Percentiles rank a stretch among this genome's conserved stretches.
These are phyloP conservation scores for Solanum microdontum DNA, from an alignment of 257 asterid genomes.

Conservation along the genomic window DNA sequence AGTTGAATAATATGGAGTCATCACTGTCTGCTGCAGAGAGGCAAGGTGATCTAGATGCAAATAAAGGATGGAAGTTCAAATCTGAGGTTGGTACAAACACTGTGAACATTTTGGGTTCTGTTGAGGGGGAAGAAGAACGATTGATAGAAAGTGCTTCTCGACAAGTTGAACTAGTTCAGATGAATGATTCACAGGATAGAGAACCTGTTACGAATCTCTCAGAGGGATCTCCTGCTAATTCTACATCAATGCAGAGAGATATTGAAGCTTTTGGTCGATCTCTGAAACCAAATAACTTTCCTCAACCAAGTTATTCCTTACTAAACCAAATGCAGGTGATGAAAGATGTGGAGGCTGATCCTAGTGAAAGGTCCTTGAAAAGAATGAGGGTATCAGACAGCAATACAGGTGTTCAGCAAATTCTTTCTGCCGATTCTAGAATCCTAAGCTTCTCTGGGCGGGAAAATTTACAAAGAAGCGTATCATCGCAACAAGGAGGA, in stretches of 20 bases:
- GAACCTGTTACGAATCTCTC: constrained; percentile 26
- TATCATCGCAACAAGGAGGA: constrained; percentile 29
- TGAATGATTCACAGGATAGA: constrained; percentile 21
- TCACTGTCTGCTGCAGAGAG: constrained; percentile 29
- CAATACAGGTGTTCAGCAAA: constrained; percentile 20
- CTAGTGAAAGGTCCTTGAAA: constrained; percentile 43
- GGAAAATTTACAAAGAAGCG: constrained; percentile 19
- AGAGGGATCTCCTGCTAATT: constrained; percentile 48
- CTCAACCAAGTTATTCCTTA: constrained; percentile 38
- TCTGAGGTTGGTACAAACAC: constrained; percentile 13
- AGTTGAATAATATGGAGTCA: constrained; percentile 36
- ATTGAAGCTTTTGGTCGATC: constrained; percentile 80
- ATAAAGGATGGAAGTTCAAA: constrained; percentile 7
- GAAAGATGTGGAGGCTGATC: constrained; percentile 42
- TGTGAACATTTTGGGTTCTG: constrained; percentile 19
- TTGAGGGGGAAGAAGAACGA: constrained; percentile 28
- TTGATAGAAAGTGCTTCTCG: constrained; percentile 29
- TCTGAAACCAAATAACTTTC: constrained; percentile 50
- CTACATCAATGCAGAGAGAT: constrained; percentile 48
- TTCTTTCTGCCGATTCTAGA: constrained; percentile 38
- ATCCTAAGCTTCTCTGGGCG: constrained; percentile 25
- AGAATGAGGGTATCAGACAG: constrained; percentile 46
- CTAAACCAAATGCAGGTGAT: constrained; percentile 45
- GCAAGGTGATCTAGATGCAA: constrained; percentile 21
- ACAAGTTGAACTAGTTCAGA: constrained; percentile 12